Evolutionary conservation across 1,284 basidiomycete genomes (phyloP).

Genomic region (Papiliotrema laurentii): DNA sequence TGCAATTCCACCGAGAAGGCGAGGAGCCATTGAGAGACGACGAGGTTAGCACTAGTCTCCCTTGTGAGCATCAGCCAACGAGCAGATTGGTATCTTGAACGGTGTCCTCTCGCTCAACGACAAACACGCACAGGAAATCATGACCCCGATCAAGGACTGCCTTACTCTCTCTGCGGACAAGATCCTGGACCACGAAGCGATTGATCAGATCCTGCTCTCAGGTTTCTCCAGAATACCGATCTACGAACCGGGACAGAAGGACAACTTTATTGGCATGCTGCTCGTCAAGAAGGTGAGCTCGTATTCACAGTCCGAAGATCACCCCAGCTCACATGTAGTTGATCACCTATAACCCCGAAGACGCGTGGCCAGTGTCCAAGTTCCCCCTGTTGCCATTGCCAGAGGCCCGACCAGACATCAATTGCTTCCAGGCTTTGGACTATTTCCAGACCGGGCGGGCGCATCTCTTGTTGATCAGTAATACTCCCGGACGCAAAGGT

Average conservation of each 20-base stretch:
- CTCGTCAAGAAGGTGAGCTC: conserved; percentile 70
- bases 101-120: conserved; percentile 80
- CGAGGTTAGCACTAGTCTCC: conserved; percentile 40
- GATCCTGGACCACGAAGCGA: conserved; percentile 70
- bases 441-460: conserved; percentile 90
- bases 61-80: conserved; percentile 3
- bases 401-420: conserved; percentile 80
- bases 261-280: conserved; percentile 80
- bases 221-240: conserved; percentile 95
- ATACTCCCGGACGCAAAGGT: conserved; percentile 70
- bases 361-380: conserved; percentile 67
- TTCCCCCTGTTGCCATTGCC: conserved; percentile 79
- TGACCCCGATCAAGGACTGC: conserved; percentile 70
- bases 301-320: not conserved
- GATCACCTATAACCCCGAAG: conserved; percentile 81
- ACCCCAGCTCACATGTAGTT: conserved; percentile 53
- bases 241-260: conserved; percentile 68
- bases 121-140: conserved; percentile 76
- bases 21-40: conserved; percentile 84
- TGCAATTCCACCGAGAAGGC: conserved; percentile 79
- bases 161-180: conserved; percentile 58
- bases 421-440: conserved; percentile 60
- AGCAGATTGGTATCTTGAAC: conserved; percentile 75
- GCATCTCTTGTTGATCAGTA: conserved; percentile 82
- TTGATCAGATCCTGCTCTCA: conserved; percentile 68